Conservation (phyloP, 140 eudicot species). For the Bidens hawaiensis region DNA sequence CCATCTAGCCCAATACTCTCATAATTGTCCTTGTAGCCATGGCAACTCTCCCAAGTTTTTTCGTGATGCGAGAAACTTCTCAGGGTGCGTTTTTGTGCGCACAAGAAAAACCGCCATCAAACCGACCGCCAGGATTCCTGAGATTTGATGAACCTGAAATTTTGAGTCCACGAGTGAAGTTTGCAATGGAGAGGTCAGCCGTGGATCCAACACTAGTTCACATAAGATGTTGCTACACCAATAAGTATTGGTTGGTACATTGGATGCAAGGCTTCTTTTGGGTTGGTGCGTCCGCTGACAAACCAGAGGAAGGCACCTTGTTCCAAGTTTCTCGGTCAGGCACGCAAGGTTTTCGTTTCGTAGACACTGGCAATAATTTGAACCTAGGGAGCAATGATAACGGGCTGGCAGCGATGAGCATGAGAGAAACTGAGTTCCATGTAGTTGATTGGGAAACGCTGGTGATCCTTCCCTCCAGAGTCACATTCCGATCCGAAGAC, state of each 20-base stretch:
- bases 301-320: constrained; percentile 19
- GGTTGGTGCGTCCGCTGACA: neutral
- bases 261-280: neutral
- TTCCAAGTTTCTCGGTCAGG: neutral
- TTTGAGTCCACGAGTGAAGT: neutral
- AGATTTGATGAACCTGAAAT: neutral
- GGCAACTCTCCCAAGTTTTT: constrained; percentile 1
- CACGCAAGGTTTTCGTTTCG: neutral
- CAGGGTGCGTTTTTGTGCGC: neutral
- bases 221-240: constrained; percentile 14
- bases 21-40: too few relatives aligned
- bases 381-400: too few relatives aligned
- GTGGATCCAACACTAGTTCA: neutral
- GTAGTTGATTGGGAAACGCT: constrained; percentile 1
- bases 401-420: too few relatives aligned
- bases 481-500: neutral
- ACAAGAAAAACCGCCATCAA: neutral
- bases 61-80: neutral
- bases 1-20: too few relatives aligned
- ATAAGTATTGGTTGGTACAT: neutral
- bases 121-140: neutral
- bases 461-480: neutral
- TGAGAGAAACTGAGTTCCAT: neutral
- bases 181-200: neutral
- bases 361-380: too few relatives aligned